Percentiles rank a stretch among this genome's conserved stretches.
phyloP scores from a whole-genome alignment of 129 eudicot genomes.

The Tanacetum coccineum region DNA sequence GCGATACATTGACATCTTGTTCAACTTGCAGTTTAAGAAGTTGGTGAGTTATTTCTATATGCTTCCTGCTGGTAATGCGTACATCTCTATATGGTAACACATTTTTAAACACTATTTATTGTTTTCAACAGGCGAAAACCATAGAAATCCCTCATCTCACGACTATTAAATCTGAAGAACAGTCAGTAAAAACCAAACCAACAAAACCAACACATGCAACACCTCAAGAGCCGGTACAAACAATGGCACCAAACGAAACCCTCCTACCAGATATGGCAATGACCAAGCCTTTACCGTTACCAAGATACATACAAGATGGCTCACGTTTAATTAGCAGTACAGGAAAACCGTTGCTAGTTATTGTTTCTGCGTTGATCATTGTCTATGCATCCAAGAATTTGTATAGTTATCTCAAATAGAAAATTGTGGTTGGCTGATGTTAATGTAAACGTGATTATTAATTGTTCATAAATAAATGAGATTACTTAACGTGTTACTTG shows the following conservation, averaged over 20 bases:
- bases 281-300: constrained; percentile 14
- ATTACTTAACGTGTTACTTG: background rate
- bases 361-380: constrained; percentile 31
- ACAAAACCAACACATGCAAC: background rate
- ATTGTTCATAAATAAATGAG: constrained; percentile 15
- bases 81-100: background rate
- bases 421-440: constrained; percentile 14
- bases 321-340: constrained; percentile 15
- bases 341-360: constrained; percentile 32
- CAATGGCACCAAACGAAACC: constrained; percentile 1
- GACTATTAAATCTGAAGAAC: constrained; percentile 19
- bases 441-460: constrained; percentile 19
- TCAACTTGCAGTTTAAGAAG: constrained; percentile 61
- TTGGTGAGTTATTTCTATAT: constrained; percentile 43
- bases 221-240: constrained; percentile 16
- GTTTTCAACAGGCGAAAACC: constrained; percentile 11
- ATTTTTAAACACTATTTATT: constrained; percentile 14
- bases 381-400: constrained; percentile 31
- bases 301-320: constrained; percentile 8
- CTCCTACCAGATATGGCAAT: background rate
- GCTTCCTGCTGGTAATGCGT: background rate
- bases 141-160: constrained; percentile 22
- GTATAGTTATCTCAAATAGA: constrained; percentile 31
- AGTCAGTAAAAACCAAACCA: constrained; percentile 11
- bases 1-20: constrained; percentile 67